Conservation (phyloP, 768 basidiomycete species). For the Psilocybe sp. region DNA sequence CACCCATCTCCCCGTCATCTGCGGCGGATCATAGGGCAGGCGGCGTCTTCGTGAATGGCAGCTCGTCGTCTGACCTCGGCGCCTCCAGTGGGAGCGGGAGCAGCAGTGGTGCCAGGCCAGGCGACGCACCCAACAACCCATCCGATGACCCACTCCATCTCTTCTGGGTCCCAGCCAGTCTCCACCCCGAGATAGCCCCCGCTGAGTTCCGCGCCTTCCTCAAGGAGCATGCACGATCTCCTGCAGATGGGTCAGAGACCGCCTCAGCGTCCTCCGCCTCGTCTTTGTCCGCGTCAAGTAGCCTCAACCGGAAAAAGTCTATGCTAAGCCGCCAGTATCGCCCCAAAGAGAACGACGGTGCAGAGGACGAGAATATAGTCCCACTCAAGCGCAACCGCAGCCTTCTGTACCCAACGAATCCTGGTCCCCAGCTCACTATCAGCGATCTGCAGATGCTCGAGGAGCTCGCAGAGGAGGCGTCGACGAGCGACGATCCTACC, state of each 20-base stretch:
- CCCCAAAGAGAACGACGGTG: slow-evolving; percentile 73
- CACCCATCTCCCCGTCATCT: slow-evolving; percentile 23
- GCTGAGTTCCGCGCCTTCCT: slow-evolving; percentile 94
- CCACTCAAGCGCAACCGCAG: slow-evolving; percentile 69
- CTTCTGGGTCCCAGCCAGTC: slow-evolving; percentile 97
- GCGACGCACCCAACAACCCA: slow-evolving; percentile 34
- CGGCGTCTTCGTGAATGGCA: slow-evolving; percentile 28
- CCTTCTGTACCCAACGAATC: slow-evolving; percentile 56
- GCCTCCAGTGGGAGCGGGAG: slow-evolving; percentile 12
- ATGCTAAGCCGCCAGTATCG: slow-evolving; percentile 95
- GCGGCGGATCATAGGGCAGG: slow-evolving; percentile 42
- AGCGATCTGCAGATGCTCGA: slow-evolving; percentile 93
- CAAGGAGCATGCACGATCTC: slow-evolving; percentile 81
- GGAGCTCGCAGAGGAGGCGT: slow-evolving; percentile 88
- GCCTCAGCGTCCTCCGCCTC: slow-evolving; percentile 42
- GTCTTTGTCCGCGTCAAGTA: slow-evolving; percentile 37
- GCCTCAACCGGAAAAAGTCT: slow-evolving; percentile 81
- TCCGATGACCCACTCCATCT: slow-evolving; percentile 83
- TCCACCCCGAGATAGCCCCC: slow-evolving; percentile 97
- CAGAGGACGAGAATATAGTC: slow-evolving; percentile 65
- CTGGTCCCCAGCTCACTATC: slow-evolving; percentile 86
- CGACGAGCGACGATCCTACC: slow-evolving; percentile 76
- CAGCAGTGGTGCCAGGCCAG: slow-evolving; percentile 18
- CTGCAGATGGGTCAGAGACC: slow-evolving; percentile 38
- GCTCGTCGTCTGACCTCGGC: slow-evolving; percentile 14